Base-by-base conservation (phyloP, 331 rosid genomes). In the Spiraea crenata region DNA sequence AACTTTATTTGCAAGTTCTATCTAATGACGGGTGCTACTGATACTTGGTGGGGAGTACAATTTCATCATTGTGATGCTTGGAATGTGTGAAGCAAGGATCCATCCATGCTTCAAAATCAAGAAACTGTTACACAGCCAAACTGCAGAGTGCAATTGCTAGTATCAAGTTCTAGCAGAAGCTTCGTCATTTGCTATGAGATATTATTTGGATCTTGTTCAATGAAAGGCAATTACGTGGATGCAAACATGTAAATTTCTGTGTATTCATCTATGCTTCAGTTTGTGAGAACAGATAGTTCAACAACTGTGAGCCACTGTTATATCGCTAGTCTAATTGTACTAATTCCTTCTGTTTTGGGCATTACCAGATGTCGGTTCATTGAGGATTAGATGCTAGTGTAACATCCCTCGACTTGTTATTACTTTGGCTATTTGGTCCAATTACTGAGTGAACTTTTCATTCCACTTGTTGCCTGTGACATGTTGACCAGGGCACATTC, bases 261-360 rank as follows among this genome's bases (percentile, higher is more conserved):
- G 10, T 55, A 62, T 45, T 50, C 52, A 57, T 48, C 69, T 37
- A 41, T 71, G 55, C 74, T 71, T 79, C 68, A 72, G 44, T 61
- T 69, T 46, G 54, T 77, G 74, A 34, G 56, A 51, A 67, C 79
- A 66, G 72, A 47, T 77, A 41, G 44, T 65, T 70, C 46, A 25
- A 37, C 25, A 37, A 59, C 2, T 10, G 45, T 37, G 64, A 59
- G 14, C 45, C 11, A n/a, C 44, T 73, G 38, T 57, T 3, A 38
- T 50, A 17, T 55, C 56, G 20, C 38, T 44, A 52, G 9, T 31
- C 54, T 42, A 38, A 37, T 42, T 46, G 20, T n/a, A 63, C 0
- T 35, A 40, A 15, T 11, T 69, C 51, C 42, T 44, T 56, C 35
- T n/a, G 19, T 19, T 35, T 12, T 37, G 34, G 5, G 5, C 7